phyloP scores from a whole-genome alignment of 1,139 yeast species.

The Geotrichum candidum region DNA sequence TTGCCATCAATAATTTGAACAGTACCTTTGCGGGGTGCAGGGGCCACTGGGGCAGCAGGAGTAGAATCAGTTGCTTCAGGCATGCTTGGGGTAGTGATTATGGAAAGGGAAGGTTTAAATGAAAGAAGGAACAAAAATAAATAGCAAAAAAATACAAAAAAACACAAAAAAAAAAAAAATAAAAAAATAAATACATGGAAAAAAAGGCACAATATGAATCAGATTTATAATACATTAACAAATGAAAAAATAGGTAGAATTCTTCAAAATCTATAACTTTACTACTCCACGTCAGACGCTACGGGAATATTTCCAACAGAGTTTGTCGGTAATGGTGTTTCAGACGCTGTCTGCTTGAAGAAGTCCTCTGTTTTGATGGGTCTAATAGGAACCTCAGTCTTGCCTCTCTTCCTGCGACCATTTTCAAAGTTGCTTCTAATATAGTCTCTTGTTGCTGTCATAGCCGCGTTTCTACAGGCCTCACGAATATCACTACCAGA shows the following conservation, averaged over 20 bases:
- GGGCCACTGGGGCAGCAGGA: not conserved
- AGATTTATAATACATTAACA: not conserved
- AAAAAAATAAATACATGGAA: not conserved
- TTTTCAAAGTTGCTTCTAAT: conserved; percentile 39
- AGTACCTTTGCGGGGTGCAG: conserved; percentile 16
- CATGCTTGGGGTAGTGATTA: not conserved
- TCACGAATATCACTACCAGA: conserved; percentile 93
- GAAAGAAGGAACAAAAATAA: not conserved
- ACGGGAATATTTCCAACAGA: conserved; percentile 16
- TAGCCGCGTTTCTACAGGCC: conserved; percentile 87
- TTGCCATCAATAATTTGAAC: conserved; percentile 43
- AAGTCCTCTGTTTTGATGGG: conserved; percentile 39
- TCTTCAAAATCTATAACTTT: not conserved
- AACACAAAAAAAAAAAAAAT: not conserved
- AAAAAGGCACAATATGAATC: not conserved
- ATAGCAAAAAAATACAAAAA: not conserved
- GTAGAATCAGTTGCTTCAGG: conserved; percentile 6
- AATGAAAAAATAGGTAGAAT: not conserved
- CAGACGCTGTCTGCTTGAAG: conserved; percentile 28
- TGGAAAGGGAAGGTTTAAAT: not conserved
- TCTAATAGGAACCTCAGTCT: conserved; percentile 29
- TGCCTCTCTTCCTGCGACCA: conserved; percentile 23
- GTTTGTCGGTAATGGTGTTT: conserved; percentile 25
- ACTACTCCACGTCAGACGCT: conserved; percentile 9
- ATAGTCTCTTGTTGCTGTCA: conserved; percentile 81